Base-by-base conservation (phyloP, 805 yeast species). In the Limtongozyma cylindracea region DNA sequence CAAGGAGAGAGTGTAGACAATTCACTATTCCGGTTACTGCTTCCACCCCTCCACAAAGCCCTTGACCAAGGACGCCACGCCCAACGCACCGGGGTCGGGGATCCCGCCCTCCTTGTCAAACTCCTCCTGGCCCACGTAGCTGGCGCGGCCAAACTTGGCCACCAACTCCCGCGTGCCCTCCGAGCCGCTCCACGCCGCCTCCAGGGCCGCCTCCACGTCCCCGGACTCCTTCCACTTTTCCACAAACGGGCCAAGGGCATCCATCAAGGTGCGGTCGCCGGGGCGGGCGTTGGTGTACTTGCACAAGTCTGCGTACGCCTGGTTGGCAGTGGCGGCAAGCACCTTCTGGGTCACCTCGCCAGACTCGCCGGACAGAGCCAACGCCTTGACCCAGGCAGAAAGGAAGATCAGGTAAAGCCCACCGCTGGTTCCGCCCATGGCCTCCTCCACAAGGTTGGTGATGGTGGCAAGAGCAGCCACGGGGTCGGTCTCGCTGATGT, bases 351-450 rank as follows among this genome's bases (percentile, higher is more conserved):
- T n/a, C n/a, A n/a, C n/a, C n/a, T n/a, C n/a, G n/a, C n/a, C n/a
- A n/a, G n/a, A n/a, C n/a, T n/a, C n/a, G n/a, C n/a, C n/a, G n/a
- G n/a, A n/a, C n/a, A n/a, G n/a, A n/a, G n/a, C n/a, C 15, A 13
- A 13, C 5, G 5, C 6, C 5, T 5, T 6, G 1, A 76, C 71
- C 27, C 82, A 55, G 1, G 91, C 77, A 17, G 91, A 64, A 28
- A 84, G 51, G 45, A 54, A 76, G 25, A 82, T 84, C 3, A 92
- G 73, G 43, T 82, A 82, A 18, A 82, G 45, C 1, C 94, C 95
- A 23, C 96, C 96, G 1, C 91, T 74, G 1, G 96, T 84, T 22
- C 96, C 96, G 23, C 95, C 96, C 95, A 84, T 84, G n/a, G 64
- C 65, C 25, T 65, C 64, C 39, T 82, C 95, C 17, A 82, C 78